Evolutionary conservation across 2,329 filamentous ascomycete species (phyloP).

Genomic region (Fusarium begoniae): DNA sequence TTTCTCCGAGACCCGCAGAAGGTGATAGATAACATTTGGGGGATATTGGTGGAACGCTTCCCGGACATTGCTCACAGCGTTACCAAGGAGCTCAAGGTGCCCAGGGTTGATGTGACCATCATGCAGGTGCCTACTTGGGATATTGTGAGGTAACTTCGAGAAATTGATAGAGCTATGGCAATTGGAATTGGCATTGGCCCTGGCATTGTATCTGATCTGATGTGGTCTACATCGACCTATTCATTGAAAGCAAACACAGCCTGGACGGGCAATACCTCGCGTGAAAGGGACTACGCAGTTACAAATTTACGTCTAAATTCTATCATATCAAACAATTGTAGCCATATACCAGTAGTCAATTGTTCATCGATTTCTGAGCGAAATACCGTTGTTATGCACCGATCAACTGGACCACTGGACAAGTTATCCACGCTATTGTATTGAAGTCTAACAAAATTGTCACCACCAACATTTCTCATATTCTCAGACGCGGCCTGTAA

Average conservation of each 20-base stretch:
- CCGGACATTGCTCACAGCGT: neutral
- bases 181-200: neutral
- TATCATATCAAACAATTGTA: neutral
- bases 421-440: neutral
- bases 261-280: neutral
- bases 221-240: neutral
- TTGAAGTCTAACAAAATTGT: neutral
- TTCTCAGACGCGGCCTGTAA: neutral
- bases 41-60: neutral
- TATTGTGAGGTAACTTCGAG: neutral
- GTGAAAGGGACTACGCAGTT: no score
- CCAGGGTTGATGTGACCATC: neutral
- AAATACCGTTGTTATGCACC: no score
- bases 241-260: no score
- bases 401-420: neutral
- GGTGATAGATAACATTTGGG: neutral
- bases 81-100: neutral
- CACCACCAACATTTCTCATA: neutral
- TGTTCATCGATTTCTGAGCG: accelerated
- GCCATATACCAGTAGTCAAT: no score
- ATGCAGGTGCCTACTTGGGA: neutral
- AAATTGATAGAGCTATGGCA: neutral
- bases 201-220: neutral
- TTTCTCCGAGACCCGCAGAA: neutral
- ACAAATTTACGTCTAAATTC: neutral